Conservation (phyloP, 768 basidiomycete species). For the Suillus alpinus region DNA sequence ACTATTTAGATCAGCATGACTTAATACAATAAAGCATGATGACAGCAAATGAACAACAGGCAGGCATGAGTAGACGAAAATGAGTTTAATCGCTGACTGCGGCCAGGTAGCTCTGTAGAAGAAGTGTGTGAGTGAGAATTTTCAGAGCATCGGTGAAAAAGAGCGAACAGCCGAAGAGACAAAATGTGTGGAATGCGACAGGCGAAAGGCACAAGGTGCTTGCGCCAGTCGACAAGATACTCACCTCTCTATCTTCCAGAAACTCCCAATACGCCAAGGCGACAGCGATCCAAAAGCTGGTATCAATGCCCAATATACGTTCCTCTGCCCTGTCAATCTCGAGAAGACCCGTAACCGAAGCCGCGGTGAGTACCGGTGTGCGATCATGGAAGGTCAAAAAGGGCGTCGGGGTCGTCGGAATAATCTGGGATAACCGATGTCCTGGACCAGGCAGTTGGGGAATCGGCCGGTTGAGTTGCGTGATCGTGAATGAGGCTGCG, state of each 20-base stretch:
- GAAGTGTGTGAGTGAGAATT: neutral
- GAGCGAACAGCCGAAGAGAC: neutral
- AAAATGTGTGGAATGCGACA: too few relatives aligned
- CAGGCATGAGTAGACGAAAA: neutral
- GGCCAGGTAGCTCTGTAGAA: neutral
- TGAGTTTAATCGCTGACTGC: neutral
- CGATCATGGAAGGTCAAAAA: constrained; percentile 69
- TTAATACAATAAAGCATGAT: neutral
- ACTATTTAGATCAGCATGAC: neutral
- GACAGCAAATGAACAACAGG: neutral
- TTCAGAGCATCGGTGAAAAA: neutral
- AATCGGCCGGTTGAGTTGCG: constrained; percentile 18
- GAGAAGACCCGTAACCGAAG: constrained; percentile 57
- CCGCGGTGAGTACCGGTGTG: constrained; percentile 62
- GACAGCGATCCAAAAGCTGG: constrained; percentile 75
- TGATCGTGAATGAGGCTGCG: constrained; percentile 62
- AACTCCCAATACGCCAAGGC: constrained; percentile 77
- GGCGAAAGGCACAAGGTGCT: neutral
- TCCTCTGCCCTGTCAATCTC: constrained; percentile 61
- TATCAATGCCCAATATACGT: constrained; percentile 62
- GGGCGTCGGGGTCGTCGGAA: constrained; percentile 36
- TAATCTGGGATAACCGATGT: constrained; percentile 17
- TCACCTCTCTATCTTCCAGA: constrained; percentile 72
- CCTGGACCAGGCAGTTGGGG: constrained; percentile 13
- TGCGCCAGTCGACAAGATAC: constrained; percentile 17